Percentiles rank a stretch among this genome's conserved stretches.
phyloP scores from a whole-genome alignment of 1,284 basidiomycete species.

The Irpex sp. region DNA sequence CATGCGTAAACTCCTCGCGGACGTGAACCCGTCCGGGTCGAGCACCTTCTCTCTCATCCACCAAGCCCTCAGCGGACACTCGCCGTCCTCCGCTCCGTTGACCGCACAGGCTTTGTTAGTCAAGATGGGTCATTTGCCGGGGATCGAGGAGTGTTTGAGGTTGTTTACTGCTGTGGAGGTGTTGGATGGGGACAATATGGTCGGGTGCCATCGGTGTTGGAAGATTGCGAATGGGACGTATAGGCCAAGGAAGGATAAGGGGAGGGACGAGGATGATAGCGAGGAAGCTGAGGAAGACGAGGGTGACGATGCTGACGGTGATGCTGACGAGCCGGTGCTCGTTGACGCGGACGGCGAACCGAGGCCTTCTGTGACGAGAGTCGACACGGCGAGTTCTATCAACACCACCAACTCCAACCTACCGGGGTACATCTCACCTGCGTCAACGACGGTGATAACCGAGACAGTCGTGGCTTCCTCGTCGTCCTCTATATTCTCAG shows the following conservation, averaged over 20 bases:
- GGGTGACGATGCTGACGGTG: conserved; percentile 20
- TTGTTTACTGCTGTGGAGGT: conserved; percentile 90
- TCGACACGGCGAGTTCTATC: background rate
- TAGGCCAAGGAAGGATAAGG: conserved; percentile 30
- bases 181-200: conserved; percentile 90
- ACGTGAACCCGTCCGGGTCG: conserved; percentile 37
- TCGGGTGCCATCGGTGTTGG: conserved; percentile 93
- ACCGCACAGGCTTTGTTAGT: conserved; percentile 40
- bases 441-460: conserved; percentile 26
- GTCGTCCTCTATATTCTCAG: conserved; percentile 18
- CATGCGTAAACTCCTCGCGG: conserved; percentile 61
- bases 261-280: conserved; percentile 25
- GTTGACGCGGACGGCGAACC: background rate
- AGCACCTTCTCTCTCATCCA: conserved; percentile 45
- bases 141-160: conserved; percentile 72
- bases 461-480: conserved; percentile 16
- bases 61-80: conserved; percentile 21
- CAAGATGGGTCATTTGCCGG: conserved; percentile 48
- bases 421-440: conserved; percentile 22
- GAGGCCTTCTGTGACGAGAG: background rate
- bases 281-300: conserved; percentile 27
- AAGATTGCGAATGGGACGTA: conserved; percentile 72
- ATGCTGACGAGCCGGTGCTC: conserved; percentile 2
- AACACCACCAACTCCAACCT: background rate
- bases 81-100: conserved; percentile 18